Conservation (phyloP, 345 rosid genomes). For the Hirschfeldia incana region DNA sequence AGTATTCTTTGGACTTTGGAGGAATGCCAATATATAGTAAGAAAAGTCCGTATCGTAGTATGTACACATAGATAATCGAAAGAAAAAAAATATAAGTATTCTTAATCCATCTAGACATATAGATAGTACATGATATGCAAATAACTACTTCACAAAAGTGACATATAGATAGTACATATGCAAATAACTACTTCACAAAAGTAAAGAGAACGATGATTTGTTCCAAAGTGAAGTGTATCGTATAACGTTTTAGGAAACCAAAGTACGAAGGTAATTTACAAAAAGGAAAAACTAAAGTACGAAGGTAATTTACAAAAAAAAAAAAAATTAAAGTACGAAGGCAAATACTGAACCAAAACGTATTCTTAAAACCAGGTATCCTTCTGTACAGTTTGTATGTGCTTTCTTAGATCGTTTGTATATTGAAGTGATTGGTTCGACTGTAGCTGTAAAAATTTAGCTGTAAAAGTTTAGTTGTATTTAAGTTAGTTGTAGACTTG, state of each 20-base stretch:
- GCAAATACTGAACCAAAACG: no score
- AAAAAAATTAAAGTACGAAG: no score
- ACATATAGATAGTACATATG: not conserved
- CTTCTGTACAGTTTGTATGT: no score
- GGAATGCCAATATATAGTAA: not conserved
- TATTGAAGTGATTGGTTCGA: no score
- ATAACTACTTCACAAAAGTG: constrained; percentile 17
- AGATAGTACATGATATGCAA: not conserved
- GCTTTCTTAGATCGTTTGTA: no score
- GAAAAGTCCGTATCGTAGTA: not conserved
- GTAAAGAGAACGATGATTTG: constrained; percentile 30
- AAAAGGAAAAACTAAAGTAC: no score
- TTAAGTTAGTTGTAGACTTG: no score
- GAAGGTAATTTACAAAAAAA: no score
- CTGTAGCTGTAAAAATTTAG: no score
- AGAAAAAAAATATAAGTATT: not conserved
- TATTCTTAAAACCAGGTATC: no score
- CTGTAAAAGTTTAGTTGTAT: no score
- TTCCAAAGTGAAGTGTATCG: constrained; percentile 28
- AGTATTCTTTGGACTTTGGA: not conserved
- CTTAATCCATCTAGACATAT: not conserved
- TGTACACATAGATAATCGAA: not conserved
- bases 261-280: not conserved
- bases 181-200: constrained; percentile 16
- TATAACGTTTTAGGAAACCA: constrained; percentile 13